Evolutionary conservation across 768 basidiomycete genomes (phyloP), one percentile per base, ranked within the genome.

Genomic region (Tylopilus rubrobrunneus): DNA sequence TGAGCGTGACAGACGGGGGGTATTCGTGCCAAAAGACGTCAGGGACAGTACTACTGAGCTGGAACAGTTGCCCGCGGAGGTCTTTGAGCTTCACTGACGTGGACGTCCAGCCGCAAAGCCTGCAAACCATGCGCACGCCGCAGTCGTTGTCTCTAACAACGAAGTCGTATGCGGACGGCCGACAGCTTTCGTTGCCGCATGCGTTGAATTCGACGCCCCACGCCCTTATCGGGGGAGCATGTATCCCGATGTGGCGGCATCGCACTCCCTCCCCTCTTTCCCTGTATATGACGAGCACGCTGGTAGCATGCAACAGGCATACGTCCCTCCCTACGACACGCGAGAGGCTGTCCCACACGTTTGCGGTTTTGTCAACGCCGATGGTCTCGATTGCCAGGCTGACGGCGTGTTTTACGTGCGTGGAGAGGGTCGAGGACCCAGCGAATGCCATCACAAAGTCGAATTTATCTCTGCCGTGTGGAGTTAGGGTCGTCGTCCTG

Each of bases 361-460:
- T 12, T 7, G 15, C 7, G 5, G 17, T 48, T 17, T 53, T 53
- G 27, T 48, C 25, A 1, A 48, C 31, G 7, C 40, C 46, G 7
- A 53, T 11, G 3, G 4, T 23, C 17, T 43, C 17, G 12, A 53
- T 42, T 2, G 31, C 31, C 1, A 33, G 17, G 12, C 21, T 27
- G n/a, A 53, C 12, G 2, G 23, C 21, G 5, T 5, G 4, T 6
- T 19, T 46, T 5, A 53, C 23, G 12, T 42, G 27, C 7, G 2
- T 10, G 0, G 39, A 25, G 23, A 53, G 10, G 0, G 52, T 53
- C 5, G 45, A 47, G 0, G 39, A 40, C 1, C 52, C 37, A 7
- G 14, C 39, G 12, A 53, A 53, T 1, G 45, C 52, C 15, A 47
- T 1, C 2, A 47, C 29, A n/a, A 53, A 53, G 33, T 53, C 41